A percentile compares a stretch with the other conserved stretches of the same genome.
phyloP scores from a whole-genome alignment of 2,329 filamentous ascomycete genomes.

The Penicillium oxalicum region DNA sequence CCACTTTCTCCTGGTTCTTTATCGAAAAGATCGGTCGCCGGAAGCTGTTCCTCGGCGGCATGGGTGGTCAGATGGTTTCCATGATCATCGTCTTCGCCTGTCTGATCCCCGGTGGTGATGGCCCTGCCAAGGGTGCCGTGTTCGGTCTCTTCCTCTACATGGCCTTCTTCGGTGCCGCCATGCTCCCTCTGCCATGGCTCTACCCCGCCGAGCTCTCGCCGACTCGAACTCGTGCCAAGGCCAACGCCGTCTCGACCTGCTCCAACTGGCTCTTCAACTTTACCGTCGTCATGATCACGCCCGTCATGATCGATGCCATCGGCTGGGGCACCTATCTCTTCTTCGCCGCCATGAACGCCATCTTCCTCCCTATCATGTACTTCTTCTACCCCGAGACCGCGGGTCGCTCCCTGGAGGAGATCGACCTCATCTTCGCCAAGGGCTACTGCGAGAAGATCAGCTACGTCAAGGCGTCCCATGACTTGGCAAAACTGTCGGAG shows the following conservation, averaged over 20 bases:
- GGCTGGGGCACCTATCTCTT: constrained; percentile 42
- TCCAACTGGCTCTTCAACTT: constrained; percentile 55
- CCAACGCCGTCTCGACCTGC: constrained; percentile 50
- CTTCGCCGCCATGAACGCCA: constrained; percentile 38
- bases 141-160: constrained; percentile 66
- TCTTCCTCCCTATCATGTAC: constrained; percentile 49
- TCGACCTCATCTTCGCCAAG: constrained; percentile 43
- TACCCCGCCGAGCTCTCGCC: constrained; percentile 49
- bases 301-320: constrained; percentile 36
- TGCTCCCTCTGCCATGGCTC: constrained; percentile 58
- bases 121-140: constrained; percentile 35
- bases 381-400: constrained; percentile 52
- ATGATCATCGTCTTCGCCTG: constrained; percentile 39
- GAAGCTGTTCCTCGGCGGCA: constrained; percentile 38
- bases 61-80: constrained; percentile 34
- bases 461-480: constrained; percentile 30
- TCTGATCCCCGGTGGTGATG: constrained; percentile 26
- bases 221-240: constrained; percentile 51
- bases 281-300: constrained; percentile 48
- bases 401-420: constrained; percentile 40
- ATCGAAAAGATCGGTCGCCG: constrained; percentile 46
- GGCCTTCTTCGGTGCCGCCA: constrained; percentile 61
- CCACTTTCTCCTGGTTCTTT: constrained; percentile 44
- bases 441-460: constrained; percentile 39
- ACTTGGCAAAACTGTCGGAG: constrained; percentile 31